Base-by-base conservation (phyloP, 2,329 filamentous ascomycete species). In the Aspergillus cejpii region DNA sequence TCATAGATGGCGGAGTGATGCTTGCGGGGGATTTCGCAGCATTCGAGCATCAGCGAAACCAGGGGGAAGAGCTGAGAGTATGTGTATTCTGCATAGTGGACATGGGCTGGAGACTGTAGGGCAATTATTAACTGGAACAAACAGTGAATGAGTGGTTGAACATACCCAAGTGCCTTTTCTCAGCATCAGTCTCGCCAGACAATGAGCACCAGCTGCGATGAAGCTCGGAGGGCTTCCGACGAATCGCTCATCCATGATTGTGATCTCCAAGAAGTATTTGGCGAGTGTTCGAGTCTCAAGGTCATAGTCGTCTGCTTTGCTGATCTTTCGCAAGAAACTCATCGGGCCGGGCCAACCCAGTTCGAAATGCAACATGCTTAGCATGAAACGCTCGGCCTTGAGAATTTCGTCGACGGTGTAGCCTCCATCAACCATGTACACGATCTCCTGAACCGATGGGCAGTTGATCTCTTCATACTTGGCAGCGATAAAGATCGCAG, bases 401-500 rank as follows among this genome's bases (percentile, higher is more conserved):
- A 97, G 78, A 45, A 98, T 91, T 71, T 97, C 92, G 45, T 96
- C 90, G 12, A 80, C 77, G 2, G 79, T 85, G 70, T 96, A 98
- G 44, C 88, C 89, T 34, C 83, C 80, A 63, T 98, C 92, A 31
- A 98, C 92, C 91, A 98, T 97, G 74, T 91, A 97, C 48, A 95
- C 86, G 60, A 98, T 94, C 73, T 98, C 92, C 50, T 85, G 80
- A 17, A 98, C 82, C 1, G 91, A 95, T 19, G 90, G 92, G 67
- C 90, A 95, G 69, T 95, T 94, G 73, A 98, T 96, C 72, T 98
- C 92, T 68, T 98, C 92, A 63, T 96, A 98, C 71, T 98, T 98
- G 57, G 92, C 87, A 10, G 92, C 92, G 49, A 98, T 84, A 59
- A 97, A 90, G 55, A 98, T 85, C 20, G 92, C 92, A 3, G 92